A percentile compares a stretch with the other conserved stretches of the same genome.
Conservation (phyloP, 2,329 filamentous ascomycete genomes). For the Diaporthe capsici region DNA sequence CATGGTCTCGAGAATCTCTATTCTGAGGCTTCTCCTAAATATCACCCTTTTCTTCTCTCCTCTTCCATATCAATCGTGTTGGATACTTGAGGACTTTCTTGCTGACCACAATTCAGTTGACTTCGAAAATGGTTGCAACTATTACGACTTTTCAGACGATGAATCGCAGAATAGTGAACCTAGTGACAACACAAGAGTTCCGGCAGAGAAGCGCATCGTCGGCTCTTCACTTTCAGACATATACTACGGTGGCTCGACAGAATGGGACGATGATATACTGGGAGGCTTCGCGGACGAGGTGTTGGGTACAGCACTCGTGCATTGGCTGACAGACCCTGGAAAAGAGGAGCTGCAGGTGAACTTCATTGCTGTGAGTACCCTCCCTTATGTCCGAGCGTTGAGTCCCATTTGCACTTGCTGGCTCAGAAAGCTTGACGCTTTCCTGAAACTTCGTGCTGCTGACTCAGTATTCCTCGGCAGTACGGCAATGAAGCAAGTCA, state of each 20-base stretch:
- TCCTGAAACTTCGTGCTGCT: neutral
- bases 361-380: neutral
- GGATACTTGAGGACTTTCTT: too few species aligned
- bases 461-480: neutral
- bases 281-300: too few species aligned
- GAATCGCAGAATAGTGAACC: neutral
- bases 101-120: too few species aligned
- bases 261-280: neutral
- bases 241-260: slow-evolving; percentile 1
- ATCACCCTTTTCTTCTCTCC: too few species aligned
- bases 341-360: neutral
- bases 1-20: too few species aligned
- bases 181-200: neutral
- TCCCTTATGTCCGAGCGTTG: too few species aligned
- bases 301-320: neutral
- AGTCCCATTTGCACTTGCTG: too few species aligned
- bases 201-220: neutral
- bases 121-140: too few species aligned
- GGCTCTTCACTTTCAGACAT: neutral
- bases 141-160: neutral
- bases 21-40: too few species aligned
- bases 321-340: neutral
- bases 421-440: too few species aligned
- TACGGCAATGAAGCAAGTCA: neutral
- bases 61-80: too few species aligned